Conservation (phyloP, 306 rosid species). For the Acmispon strigosus region DNA sequence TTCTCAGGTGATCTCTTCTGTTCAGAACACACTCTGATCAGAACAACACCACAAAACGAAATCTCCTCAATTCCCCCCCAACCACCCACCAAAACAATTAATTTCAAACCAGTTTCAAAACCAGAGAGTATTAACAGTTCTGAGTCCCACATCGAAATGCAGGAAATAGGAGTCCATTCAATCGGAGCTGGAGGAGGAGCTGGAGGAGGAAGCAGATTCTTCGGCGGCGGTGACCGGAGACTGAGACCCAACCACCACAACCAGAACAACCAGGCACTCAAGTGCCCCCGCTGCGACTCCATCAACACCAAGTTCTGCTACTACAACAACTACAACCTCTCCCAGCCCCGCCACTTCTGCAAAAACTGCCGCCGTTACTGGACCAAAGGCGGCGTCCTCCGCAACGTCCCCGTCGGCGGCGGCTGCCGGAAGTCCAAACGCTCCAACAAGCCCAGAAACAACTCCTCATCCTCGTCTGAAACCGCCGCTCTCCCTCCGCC, state of each 20-base stretch:
- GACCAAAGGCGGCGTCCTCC: slow-evolving; percentile 98
- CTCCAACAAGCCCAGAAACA: slow-evolving; percentile 26
- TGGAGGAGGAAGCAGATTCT: slow-evolving; percentile 40
- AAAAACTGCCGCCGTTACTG: slow-evolving; percentile 95
- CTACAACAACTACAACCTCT: slow-evolving; percentile 93
- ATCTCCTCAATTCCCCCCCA: neutral
- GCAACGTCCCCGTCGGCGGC: slow-evolving; percentile 97
- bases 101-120: neutral
- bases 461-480: slow-evolving; percentile 24
- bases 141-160: slow-evolving; percentile 42
- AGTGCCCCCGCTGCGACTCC: slow-evolving; percentile 93
- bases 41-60: neutral
- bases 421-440: slow-evolving; percentile 94
- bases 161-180: slow-evolving; percentile 76
- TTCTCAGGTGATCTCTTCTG: slow-evolving; percentile 10
- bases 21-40: neutral
- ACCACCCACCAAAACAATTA: neutral
- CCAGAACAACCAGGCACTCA: slow-evolving; percentile 45
- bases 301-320: slow-evolving; percentile 93
- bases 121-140: neutral
- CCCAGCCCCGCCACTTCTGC: slow-evolving; percentile 98
- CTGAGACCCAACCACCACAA: slow-evolving; percentile 46
- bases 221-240: slow-evolving; percentile 55
- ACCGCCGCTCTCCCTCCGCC: neutral
- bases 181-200: slow-evolving; percentile 23